Evolutionary conservation across 306 rosid genomes (phyloP).

Genomic region (Hippophae tibetana): DNA sequence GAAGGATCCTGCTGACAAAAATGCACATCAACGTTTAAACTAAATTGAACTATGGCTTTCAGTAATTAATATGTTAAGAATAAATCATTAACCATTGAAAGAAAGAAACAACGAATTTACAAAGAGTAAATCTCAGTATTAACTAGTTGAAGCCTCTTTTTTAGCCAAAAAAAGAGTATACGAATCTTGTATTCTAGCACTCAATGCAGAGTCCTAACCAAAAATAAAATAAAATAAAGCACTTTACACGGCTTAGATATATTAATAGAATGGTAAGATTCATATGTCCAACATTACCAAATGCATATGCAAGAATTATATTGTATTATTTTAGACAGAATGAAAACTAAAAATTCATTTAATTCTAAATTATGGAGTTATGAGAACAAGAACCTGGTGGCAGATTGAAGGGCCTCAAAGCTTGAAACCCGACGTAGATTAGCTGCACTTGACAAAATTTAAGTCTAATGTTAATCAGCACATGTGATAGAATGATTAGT

Average conservation of each 20-base stretch:
- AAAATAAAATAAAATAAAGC: no score
- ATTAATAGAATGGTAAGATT: not conserved
- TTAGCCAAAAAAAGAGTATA: no score
- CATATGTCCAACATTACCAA: not conserved
- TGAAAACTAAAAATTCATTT: not conserved
- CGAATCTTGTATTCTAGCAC: no score
- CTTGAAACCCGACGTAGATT: conserved; percentile 65
- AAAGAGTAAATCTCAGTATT: no score
- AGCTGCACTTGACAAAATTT: conserved; percentile 41
- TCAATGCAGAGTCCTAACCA: no score
- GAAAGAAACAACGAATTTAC: not conserved
- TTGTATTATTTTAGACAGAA: not conserved
- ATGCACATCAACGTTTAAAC: conserved; percentile 1
- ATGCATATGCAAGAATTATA: not conserved
- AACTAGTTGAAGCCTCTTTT: no score
- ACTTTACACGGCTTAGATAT: no score
- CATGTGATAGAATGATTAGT: no score
- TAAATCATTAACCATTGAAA: not conserved
- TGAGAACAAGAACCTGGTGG: conserved; percentile 49
- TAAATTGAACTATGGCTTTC: conserved; percentile 12
- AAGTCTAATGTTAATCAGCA: not conserved
- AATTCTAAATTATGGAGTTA: not conserved
- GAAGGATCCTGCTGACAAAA: conserved; percentile 53
- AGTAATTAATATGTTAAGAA: not conserved
- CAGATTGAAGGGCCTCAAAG: conserved; percentile 81